Evolutionary conservation across 1,139 yeast species (phyloP).

Genomic region (Blastobotrys capitulatus): DNA sequence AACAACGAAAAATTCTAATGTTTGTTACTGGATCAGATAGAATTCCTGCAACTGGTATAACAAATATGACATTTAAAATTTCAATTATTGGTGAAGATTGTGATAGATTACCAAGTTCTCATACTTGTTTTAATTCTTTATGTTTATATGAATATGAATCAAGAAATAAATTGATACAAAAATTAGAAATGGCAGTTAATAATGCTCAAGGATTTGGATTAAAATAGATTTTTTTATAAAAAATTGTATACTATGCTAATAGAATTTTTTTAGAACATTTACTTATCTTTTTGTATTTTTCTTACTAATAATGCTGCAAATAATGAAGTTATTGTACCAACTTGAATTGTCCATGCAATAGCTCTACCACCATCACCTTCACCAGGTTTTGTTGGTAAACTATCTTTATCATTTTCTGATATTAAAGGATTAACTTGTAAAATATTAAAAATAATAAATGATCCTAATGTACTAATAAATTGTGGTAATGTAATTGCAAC

Average conservation of each 20-base stretch:
- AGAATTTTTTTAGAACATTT: not conserved
- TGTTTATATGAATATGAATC: conserved; percentile 63
- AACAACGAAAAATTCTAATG: conserved; percentile 58
- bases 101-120: conserved; percentile 71
- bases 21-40: conserved; percentile 91
- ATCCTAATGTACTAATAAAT: conserved; percentile 36
- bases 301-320: conserved; percentile 31
- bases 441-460: conserved; percentile 33
- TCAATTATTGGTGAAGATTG: conserved; percentile 48
- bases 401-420: conserved; percentile 14
- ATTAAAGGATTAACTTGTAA: conserved; percentile 17
- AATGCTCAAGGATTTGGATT: conserved; percentile 88
- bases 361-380: conserved; percentile 35
- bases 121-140: conserved; percentile 89
- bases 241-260: not conserved
- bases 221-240: conserved; percentile 37
- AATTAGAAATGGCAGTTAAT: conserved; percentile 59
- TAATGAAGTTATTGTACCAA: conserved; percentile 34
- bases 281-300: conserved; percentile 20
- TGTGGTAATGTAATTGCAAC: conserved; percentile 39
- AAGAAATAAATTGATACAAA: conserved; percentile 47
- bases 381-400: conserved; percentile 15
- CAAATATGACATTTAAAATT: conserved; percentile 61
- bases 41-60: conserved; percentile 84
- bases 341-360: conserved; percentile 34